Conservation (phyloP, 2,329 filamentous ascomycete species). For the Ophiocordyceps australis region DNA sequence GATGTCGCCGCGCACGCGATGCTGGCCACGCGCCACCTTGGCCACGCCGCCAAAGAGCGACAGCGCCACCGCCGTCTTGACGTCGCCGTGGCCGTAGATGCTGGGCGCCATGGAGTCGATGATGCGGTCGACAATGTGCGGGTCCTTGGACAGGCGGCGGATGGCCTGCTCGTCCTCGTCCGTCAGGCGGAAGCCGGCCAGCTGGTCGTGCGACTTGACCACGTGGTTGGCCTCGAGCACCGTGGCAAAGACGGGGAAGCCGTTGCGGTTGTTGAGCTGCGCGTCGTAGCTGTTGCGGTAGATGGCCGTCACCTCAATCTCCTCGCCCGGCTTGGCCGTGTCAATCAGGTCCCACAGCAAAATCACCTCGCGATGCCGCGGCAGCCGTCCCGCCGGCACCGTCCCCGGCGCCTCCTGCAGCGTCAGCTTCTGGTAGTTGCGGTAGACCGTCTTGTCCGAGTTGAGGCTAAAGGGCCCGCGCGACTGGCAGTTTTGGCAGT, state of each 20-base stretch:
- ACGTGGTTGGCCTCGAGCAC: slow-evolving; percentile 96
- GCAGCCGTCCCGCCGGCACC: slow-evolving; percentile 85
- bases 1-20: slow-evolving; percentile 90
- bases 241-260: slow-evolving; percentile 94
- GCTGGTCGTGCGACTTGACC: slow-evolving; percentile 91
- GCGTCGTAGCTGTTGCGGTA: slow-evolving; percentile 98
- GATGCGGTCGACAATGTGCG: slow-evolving; percentile 82
- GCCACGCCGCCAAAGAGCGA: slow-evolving; percentile 90
- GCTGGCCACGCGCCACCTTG: slow-evolving; percentile 76
- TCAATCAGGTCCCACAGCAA: slow-evolving; percentile 95
- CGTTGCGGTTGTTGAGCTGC: slow-evolving; percentile 94
- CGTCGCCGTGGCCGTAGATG: slow-evolving; percentile 91
- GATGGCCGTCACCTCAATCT: slow-evolving; percentile 90
- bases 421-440: slow-evolving; percentile 96
- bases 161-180: slow-evolving; percentile 92
- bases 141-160: slow-evolving; percentile 71
- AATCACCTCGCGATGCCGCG: slow-evolving; percentile 84
- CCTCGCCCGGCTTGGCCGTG: slow-evolving; percentile 88
- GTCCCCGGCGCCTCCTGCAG: slow-evolving; percentile 94
- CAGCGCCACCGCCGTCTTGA: slow-evolving; percentile 90
- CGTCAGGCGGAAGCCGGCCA: slow-evolving; percentile 87
- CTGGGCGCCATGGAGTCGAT: slow-evolving; percentile 87
- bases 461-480: slow-evolving; percentile 90
- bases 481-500: slow-evolving; percentile 92
- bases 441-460: slow-evolving; percentile 93